A percentile compares a stretch with the other conserved stretches of the same genome.
Evolutionary conservation across 495 filamentous ascomycete species (phyloP).

Genomic region (Neurospora sp.): DNA sequence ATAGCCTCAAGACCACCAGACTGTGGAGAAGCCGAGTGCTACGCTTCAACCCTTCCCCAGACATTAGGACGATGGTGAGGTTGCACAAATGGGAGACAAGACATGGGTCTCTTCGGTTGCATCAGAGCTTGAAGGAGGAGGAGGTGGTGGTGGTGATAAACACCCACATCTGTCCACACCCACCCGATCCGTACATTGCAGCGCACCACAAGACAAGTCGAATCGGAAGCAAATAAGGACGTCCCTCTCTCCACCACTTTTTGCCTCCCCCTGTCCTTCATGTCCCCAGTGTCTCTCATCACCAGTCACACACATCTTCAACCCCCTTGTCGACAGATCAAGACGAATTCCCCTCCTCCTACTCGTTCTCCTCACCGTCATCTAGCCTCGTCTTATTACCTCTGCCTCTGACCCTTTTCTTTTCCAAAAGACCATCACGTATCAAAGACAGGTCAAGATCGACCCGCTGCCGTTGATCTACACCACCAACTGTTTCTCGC

Average conservation of each 20-base stretch:
- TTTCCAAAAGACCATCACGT: not conserved
- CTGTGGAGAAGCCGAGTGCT: constrained; percentile 9
- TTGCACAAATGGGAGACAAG: not conserved
- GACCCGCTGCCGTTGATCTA: not conserved
- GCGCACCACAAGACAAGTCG: not conserved
- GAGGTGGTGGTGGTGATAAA: constrained; percentile 2
- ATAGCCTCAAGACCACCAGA: not conserved
- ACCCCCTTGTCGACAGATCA: not conserved
- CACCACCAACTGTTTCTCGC: not conserved
- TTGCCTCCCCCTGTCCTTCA: not conserved
- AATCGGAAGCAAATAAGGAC: not conserved
- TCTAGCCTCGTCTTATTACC: not conserved
- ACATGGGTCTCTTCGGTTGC: constrained; percentile 10
- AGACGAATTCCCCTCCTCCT: not conserved
- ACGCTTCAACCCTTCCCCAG: not conserved
- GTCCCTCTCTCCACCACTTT: not conserved
- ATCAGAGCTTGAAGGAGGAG: constrained; percentile 5
- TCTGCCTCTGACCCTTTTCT: not conserved
- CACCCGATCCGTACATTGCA: not conserved
- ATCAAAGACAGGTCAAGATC: not conserved
- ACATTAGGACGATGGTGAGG: not conserved
- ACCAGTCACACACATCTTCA: not conserved
- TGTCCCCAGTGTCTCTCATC: not conserved
- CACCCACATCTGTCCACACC: not conserved
- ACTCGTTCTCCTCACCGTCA: not conserved